phyloP scores from a whole-genome alignment of 2,329 filamentous ascomycete genomes.

The Apiospora phragmitis region DNA sequence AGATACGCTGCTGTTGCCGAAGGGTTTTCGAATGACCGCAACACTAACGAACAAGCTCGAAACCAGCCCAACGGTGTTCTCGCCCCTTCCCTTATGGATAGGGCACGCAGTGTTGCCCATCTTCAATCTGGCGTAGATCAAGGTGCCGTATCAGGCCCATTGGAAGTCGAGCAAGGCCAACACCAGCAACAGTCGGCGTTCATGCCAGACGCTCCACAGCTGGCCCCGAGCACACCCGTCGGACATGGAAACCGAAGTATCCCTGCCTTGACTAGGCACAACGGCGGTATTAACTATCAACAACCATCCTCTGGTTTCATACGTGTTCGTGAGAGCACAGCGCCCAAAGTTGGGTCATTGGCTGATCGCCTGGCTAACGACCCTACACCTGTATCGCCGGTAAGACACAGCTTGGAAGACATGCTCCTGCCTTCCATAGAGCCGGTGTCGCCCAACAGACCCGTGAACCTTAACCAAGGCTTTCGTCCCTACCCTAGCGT shows the following conservation, averaged over 20 bases:
- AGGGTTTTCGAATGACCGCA: conserved; percentile 25
- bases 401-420: conserved; percentile 31
- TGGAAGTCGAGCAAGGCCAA: not conserved
- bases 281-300: not conserved
- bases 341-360: conserved; percentile 34
- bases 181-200: not conserved
- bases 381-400: conserved; percentile 25
- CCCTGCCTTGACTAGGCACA: not conserved
- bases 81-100: conserved; percentile 16
- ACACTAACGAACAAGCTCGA: conserved; percentile 10
- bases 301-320: conserved; percentile 24
- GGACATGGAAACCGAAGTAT: not conserved
- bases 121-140: conserved; percentile 12
- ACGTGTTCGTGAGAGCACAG: conserved; percentile 24
- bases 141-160: not conserved
- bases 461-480: conserved; percentile 16
- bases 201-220: not conserved
- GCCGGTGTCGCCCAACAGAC: conserved; percentile 27
- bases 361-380: conserved; percentile 16
- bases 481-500: conserved; percentile 13
- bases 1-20: conserved; percentile 35
- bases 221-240: not conserved
- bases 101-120: conserved; percentile 19
- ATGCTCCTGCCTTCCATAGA: conserved; percentile 34
- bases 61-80: conserved; percentile 18